These are phyloP conservation scores for Pseudozyma tsukubaensis DNA, from an alignment of 1,284 basidiomycete species.

Conservation along the genomic window DNA sequence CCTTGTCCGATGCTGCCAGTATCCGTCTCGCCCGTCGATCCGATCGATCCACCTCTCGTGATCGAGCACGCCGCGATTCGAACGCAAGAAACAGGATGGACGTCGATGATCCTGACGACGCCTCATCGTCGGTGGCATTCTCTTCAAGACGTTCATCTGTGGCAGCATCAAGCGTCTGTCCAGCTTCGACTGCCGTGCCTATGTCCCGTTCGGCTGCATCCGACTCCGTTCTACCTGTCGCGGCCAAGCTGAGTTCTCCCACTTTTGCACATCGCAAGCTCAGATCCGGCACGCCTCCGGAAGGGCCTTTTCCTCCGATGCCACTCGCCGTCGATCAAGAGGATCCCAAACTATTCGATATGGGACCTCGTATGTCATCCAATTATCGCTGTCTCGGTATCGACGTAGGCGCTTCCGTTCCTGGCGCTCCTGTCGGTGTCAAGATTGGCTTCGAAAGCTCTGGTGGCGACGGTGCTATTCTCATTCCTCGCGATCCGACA, in stretches of 20 bases:
- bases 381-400: conserved; percentile 53
- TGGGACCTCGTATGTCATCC: conserved; percentile 55
- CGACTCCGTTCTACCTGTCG: conserved; percentile 23
- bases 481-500: conserved; percentile 56
- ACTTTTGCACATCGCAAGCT: conserved; percentile 25
- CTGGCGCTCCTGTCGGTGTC: conserved; percentile 43
- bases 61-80: conserved; percentile 20
- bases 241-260: conserved; percentile 24
- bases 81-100: conserved; percentile 13
- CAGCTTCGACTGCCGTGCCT: conserved; percentile 6
- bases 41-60: conserved; percentile 29
- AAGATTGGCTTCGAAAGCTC: conserved; percentile 53
- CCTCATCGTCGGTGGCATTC: neutral
- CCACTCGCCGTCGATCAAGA: conserved; percentile 52
- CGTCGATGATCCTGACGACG: conserved; percentile 11
- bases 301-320: conserved; percentile 50
- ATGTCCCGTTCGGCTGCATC: conserved; percentile 22
- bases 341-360: conserved; percentile 47
- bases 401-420: conserved; percentile 26
- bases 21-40: conserved; percentile 36
- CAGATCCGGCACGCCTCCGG: conserved; percentile 42
- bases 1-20: conserved; percentile 40
- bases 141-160: conserved; percentile 18
- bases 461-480: conserved; percentile 57
- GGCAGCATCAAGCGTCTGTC: conserved; percentile 8